Conservation (phyloP, 306 rosid genomes). For the Acacia acuminata region DNA sequence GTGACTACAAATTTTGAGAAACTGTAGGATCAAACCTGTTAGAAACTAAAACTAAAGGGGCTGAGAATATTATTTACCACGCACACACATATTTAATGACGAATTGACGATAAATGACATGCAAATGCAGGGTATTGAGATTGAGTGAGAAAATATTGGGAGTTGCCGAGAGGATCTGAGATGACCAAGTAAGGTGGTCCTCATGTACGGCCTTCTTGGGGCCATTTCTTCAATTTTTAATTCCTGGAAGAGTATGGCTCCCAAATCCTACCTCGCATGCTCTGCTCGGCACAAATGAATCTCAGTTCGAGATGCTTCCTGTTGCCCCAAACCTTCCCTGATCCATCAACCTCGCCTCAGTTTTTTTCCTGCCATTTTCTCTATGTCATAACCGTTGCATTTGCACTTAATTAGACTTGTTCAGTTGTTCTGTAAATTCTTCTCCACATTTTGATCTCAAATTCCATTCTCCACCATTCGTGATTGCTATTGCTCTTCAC, state of each 20-base stretch:
- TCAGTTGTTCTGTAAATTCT: constrained; percentile 1
- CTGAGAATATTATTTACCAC: background rate
- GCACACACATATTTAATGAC: background rate
- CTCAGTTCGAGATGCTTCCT: background rate
- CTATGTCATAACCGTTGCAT: background rate
- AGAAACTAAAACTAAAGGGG: background rate
- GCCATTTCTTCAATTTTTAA: constrained; percentile 6
- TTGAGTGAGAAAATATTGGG: constrained; percentile 9
- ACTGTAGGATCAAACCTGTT: background rate
- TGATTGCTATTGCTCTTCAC: background rate
- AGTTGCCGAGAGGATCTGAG: constrained; percentile 4
- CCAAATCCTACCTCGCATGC: background rate
- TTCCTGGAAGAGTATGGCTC: constrained; percentile 10
- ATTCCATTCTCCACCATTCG: background rate
- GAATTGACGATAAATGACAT: background rate
- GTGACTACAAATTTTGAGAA: background rate
- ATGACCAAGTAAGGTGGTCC: constrained; percentile 24
- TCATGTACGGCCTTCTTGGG: background rate
- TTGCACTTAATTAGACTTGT: background rate
- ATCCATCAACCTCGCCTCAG: background rate
- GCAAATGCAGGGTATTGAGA: constrained; percentile 2
- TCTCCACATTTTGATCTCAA: background rate
- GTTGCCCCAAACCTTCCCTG: constrained; percentile 10
- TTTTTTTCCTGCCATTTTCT: background rate
- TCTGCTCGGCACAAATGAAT: constrained; percentile 3